Evolutionary conservation across 2,329 filamentous ascomycete genomes (phyloP).

Genomic region (Penicillium sp.): DNA sequence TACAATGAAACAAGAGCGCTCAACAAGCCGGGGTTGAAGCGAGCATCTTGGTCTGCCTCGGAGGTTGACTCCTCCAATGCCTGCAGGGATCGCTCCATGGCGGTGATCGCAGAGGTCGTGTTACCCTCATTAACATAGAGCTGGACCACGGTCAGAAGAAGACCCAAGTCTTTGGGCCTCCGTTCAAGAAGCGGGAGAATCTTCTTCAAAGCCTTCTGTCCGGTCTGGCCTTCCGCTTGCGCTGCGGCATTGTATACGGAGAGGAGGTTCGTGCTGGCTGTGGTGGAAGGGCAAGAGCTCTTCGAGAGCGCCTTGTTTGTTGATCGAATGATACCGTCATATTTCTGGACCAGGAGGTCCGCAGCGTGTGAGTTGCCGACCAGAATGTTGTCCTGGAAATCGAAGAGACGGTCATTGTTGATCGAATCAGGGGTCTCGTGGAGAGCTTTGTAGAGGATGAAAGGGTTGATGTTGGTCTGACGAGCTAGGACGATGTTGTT

Average conservation of each 20-base stretch:
- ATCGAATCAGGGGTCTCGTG: constrained; percentile 50
- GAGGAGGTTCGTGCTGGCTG: constrained; percentile 55
- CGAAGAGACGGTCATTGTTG: constrained; percentile 59
- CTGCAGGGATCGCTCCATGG: constrained; percentile 74
- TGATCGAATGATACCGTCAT: constrained; percentile 58
- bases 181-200: constrained; percentile 71
- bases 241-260: constrained; percentile 74
- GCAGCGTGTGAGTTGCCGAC: constrained; percentile 57
- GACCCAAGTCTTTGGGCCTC: constrained; percentile 75
- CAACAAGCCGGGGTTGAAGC: constrained; percentile 82
- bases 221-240: constrained; percentile 59
- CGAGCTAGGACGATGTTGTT: constrained; percentile 58
- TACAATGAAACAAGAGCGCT: constrained; percentile 80
- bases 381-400: constrained; percentile 58
- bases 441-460: constrained; percentile 58
- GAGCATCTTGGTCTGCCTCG: constrained; percentile 65
- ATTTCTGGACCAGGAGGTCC: constrained; percentile 63
- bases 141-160: constrained; percentile 78
- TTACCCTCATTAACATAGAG: constrained; percentile 75
- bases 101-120: constrained; percentile 69
- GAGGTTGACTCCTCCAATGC: constrained; percentile 64
- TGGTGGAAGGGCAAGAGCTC: constrained; percentile 51
- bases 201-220: constrained; percentile 68
- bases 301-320: constrained; percentile 54
- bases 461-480: constrained; percentile 55